A percentile compares a stretch with the other conserved stretches of the same genome.
Evolutionary conservation across 495 filamentous ascomycete genomes (phyloP).

Genomic region (Patellaria atrata): DNA sequence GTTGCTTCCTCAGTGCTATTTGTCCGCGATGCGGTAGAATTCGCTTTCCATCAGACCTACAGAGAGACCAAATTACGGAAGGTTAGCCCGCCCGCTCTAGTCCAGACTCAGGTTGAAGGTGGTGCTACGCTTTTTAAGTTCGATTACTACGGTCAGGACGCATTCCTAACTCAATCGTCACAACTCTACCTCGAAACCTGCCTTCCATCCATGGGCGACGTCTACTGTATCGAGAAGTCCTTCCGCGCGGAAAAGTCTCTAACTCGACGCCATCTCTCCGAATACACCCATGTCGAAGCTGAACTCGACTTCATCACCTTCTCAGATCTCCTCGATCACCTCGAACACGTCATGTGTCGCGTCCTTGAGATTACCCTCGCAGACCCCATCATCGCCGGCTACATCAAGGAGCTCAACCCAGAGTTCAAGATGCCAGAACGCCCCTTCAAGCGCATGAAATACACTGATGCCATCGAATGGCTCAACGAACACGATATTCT

Average conservation of each 20-base stretch:
- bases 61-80: constrained; percentile 65
- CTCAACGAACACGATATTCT: constrained; percentile 71
- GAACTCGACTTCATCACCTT: constrained; percentile 96
- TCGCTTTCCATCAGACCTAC: constrained; percentile 72
- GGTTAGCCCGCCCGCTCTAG: constrained; percentile 86
- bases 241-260: constrained; percentile 96
- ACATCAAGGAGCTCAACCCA: constrained; percentile 75
- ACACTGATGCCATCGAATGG: constrained; percentile 90
- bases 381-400: constrained; percentile 51
- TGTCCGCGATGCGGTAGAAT: constrained; percentile 70
- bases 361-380: constrained; percentile 65
- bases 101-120: constrained; percentile 98
- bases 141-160: constrained; percentile 85
- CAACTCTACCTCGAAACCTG: constrained; percentile 97
- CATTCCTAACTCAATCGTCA: constrained; percentile 92
- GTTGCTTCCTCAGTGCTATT: constrained; percentile 78
- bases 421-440: constrained; percentile 68
- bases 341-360: constrained; percentile 77
- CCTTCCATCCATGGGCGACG: constrained; percentile 76
- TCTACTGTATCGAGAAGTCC: constrained; percentile 95
- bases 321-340: constrained; percentile 75
- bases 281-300: constrained; percentile 95
- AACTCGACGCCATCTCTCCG: constrained; percentile 84
- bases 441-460: constrained; percentile 92
- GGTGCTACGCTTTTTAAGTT: constrained; percentile 88